phyloP scores from a whole-genome alignment of 192 early-diverging fungal species.

The Backusella luteola region DNA sequence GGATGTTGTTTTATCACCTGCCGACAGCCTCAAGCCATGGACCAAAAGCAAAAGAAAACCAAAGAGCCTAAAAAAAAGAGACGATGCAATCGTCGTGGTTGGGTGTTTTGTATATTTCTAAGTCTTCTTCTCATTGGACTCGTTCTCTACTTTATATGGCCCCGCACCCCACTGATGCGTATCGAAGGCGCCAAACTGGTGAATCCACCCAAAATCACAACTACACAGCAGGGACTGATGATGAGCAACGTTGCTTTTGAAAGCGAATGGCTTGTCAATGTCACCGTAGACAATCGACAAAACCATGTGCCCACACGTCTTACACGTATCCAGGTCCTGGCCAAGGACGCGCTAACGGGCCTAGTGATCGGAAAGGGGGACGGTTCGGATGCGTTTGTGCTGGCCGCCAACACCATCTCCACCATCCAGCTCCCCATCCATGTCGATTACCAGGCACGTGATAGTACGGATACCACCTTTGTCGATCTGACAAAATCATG shows the following conservation, averaged over 20 bases:
- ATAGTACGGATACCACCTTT: slow-evolving; percentile 19
- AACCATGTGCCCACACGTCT: slow-evolving; percentile 27
- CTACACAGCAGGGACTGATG: not conserved
- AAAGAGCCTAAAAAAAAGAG: not conserved
- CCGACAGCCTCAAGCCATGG: not conserved
- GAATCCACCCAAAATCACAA: not conserved
- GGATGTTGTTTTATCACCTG: slow-evolving; percentile 15
- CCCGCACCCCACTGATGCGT: slow-evolving; percentile 15
- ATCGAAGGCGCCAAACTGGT: slow-evolving; percentile 5
- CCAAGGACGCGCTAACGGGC: slow-evolving; percentile 21
- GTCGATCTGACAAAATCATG: slow-evolving; percentile 27
- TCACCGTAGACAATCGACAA: slow-evolving; percentile 25
- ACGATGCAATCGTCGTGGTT: not conserved
- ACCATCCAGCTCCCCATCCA: slow-evolving; percentile 11
- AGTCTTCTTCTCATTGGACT: not conserved
- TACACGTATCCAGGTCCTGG: not conserved
- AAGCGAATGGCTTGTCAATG: slow-evolving; percentile 24
- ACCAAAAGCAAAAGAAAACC: slow-evolving; percentile 3
- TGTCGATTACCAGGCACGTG: slow-evolving; percentile 20
- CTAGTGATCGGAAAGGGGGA: slow-evolving; percentile 22
- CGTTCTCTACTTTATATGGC: slow-evolving; percentile 13
- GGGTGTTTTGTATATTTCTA: slow-evolving; percentile 13
- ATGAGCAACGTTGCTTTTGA: slow-evolving; percentile 14
- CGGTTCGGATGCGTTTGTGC: not conserved
- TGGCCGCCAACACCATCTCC: not conserved